A percentile compares a stretch with the other conserved stretches of the same genome.
Evolutionary conservation across 202 grass and related monocot genomes (phyloP).

Genomic region (Carex sylvatica): DNA sequence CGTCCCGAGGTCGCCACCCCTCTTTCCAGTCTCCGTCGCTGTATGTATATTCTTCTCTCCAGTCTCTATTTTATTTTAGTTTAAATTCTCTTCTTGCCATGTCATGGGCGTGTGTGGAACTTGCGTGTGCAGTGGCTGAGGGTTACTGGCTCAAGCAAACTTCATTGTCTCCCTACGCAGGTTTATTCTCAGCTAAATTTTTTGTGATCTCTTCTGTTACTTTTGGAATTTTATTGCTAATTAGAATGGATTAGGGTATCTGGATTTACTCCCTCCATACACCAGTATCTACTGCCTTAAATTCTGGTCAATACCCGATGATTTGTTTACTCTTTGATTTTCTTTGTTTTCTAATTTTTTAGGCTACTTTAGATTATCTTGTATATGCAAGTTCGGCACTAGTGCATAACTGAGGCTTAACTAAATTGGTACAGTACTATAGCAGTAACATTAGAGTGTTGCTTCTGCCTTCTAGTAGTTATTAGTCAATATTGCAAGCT

Average conservation of each 20-base stretch:
- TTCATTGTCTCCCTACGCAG: slow-evolving; percentile 83
- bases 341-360: neutral
- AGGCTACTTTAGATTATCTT: neutral
- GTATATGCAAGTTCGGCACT: neutral
- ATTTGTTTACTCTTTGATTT: neutral
- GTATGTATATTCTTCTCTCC: slow-evolving; percentile 38
- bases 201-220: neutral
- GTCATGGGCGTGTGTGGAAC: neutral
- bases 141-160: slow-evolving; percentile 96
- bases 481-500: neutral
- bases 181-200: slow-evolving; percentile 23
- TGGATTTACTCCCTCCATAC: neutral
- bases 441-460: neutral
- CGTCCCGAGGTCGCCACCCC: slow-evolving; percentile 91
- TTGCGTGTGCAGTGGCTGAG: slow-evolving; percentile 59
- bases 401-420: neutral
- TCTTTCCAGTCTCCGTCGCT: slow-evolving; percentile 77
- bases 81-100: neutral
- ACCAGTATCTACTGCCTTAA: neutral
- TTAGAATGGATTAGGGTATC: neutral
- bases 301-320: neutral
- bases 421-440: neutral
- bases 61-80: neutral
- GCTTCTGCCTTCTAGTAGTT: neutral
- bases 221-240: neutral